Evolutionary conservation across 331 rosid genomes (phyloP).

Genomic region (Malus hybrid): DNA sequence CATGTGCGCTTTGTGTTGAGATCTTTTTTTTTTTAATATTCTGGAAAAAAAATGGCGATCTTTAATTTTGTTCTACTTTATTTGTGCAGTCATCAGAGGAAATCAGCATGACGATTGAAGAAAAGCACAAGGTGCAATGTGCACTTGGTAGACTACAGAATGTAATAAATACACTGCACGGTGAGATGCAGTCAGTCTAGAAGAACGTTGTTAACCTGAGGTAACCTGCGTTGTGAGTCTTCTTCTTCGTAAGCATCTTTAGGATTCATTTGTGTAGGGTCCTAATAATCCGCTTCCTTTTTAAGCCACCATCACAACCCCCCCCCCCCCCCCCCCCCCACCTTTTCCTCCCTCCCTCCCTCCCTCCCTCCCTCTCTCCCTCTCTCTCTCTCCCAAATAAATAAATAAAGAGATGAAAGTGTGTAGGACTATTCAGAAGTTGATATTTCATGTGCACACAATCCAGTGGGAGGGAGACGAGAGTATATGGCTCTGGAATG

Average conservation of each 20-base stretch:
- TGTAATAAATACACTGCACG: slow-evolving; percentile 8
- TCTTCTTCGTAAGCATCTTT: not conserved
- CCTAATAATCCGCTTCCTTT: not conserved
- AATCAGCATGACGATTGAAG: slow-evolving; percentile 40
- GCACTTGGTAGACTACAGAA: slow-evolving; percentile 29
- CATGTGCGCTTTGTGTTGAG: not conserved
- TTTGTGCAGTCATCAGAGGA: slow-evolving; percentile 40
- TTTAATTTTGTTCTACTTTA: not conserved
- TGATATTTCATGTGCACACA: not conserved
- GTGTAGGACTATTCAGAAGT: not conserved
- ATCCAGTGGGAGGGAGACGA: not conserved
- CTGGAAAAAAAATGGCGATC: not conserved
- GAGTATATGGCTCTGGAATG: not conserved
- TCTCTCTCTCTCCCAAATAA: no score
- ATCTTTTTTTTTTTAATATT: no score
- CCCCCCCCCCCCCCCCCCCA: no score
- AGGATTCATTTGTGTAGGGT: not conserved
- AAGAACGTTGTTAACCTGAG: not conserved
- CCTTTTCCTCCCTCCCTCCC: no score
- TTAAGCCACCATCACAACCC: not conserved
- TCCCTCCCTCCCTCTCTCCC: no score
- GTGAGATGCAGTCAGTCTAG: slow-evolving; percentile 1
- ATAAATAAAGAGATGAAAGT: not conserved
- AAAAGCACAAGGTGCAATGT: slow-evolving; percentile 32
- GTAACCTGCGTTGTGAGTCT: not conserved